Base-by-base conservation (phyloP, 768 basidiomycete species). In the Leucosporidium creatinivorum region DNA sequence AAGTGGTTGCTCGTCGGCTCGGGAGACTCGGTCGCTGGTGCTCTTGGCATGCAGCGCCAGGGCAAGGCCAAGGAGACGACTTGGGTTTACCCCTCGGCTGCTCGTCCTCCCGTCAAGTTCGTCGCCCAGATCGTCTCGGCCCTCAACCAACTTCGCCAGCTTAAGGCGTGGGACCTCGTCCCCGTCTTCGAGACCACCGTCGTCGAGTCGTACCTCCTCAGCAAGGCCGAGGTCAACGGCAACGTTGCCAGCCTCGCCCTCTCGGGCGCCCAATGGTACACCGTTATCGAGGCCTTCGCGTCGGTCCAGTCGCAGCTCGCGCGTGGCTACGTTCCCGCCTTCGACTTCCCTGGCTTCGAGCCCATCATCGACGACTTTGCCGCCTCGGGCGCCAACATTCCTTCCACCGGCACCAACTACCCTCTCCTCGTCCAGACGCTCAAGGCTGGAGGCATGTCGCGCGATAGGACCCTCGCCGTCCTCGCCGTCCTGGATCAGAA, bases 261-360 rank as follows among this genome's bases (percentile, higher is more conserved):
- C 33, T 12, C 30, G 12, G 65, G 65, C 56, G 63, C 61, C 30
- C 50, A 65, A 5, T 69, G 68, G 71, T 73, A n/a, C 68, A 62
- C 60, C 47, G 55, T 62, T 21, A 52, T 73, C 66, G 63, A 69
- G 57, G 62, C 68, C 6, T 67, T 69, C 26, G 68, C 65, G 18
- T 44, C 55, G 57, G 49, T 44, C 19, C 60, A 36, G 8, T 63
- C 67, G 0, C 51, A 25, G 18, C 9, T 59, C n/a, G 13, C 30
- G 8, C 33, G 36, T 23, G 36, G 39, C 6, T 6, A 18, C 6
- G 21, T 15, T 13, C 21, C 55, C n/a, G 54, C 51, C 17, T 62
- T 68, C 66, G 65, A 60, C 1, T 66, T 74, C 63, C 63, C 68
- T 21, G 68, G 66, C 5, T 66, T 76, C 52, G 51, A 73, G 4